A percentile compares a stretch with the other conserved stretches of the same genome.
Evolutionary conservation across 2,329 filamentous ascomycete genomes (phyloP).

Genomic region (Fonsecaea erecta): DNA sequence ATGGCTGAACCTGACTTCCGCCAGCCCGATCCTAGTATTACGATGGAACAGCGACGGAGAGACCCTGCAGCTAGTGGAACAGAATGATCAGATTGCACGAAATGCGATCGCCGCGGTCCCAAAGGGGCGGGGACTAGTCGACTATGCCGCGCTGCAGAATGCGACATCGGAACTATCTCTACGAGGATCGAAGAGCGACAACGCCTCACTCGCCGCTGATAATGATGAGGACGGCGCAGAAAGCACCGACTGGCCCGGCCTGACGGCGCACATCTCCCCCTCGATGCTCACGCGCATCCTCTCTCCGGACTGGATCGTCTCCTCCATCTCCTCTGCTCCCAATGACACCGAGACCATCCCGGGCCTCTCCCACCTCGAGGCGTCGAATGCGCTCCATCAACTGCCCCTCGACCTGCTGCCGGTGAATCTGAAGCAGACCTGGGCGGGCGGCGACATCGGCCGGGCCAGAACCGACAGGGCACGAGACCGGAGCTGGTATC

Average conservation of each 20-base stretch:
- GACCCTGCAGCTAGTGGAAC: constrained; percentile 42
- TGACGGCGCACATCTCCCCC: constrained; percentile 58
- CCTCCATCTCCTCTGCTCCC: constrained; percentile 61
- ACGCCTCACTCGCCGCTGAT: constrained; percentile 26
- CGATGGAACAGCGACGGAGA: constrained; percentile 57
- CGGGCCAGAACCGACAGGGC: constrained; percentile 66
- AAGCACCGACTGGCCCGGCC: constrained; percentile 50
- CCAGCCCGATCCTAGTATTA: constrained; percentile 50
- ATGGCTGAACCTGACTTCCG: constrained; percentile 49
- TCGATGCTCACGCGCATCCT: constrained; percentile 32
- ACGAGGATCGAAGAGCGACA: constrained; percentile 5
- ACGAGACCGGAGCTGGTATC: constrained; percentile 65
- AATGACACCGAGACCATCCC: constrained; percentile 65
- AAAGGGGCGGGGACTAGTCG: constrained; percentile 26
- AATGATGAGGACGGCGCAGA: constrained; percentile 39
- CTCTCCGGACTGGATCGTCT: constrained; percentile 55
- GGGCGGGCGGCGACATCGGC: constrained; percentile 65
- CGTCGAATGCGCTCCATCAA: constrained; percentile 32
- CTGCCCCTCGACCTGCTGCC: constrained; percentile 58
- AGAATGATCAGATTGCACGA: constrained; percentile 47
- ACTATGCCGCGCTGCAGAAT: constrained; percentile 33
- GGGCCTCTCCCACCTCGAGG: constrained; percentile 49
- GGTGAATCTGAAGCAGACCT: constrained; percentile 65
- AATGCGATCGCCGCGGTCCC: constrained; percentile 56
- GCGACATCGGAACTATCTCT: constrained; percentile 31